Base-by-base conservation (phyloP, 2,329 filamentous ascomycete genomes). In the Biscogniauxia mediterranea region DNA sequence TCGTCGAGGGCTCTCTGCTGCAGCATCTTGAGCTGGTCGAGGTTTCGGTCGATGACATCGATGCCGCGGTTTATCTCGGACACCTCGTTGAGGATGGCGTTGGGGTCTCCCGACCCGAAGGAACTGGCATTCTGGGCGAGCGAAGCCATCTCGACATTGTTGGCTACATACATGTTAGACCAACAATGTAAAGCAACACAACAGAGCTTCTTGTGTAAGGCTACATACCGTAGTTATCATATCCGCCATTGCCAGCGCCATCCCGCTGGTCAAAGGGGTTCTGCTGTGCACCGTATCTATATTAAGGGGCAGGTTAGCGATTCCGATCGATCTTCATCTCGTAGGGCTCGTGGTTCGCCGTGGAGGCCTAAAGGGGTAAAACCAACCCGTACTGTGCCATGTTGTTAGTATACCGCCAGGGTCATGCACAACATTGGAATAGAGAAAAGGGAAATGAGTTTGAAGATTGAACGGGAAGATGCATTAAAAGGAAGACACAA, bases 31-130 rank as follows among this genome's bases (percentile, higher is more conserved):
- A 97, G 85, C 71, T 90, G 85, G 66, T 87, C 83, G 38, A 96
- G 85, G 69, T 90, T 90, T 64, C 79, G 78, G 71, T 93, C 87
- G 71, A 97, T 86, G 61, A 87, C 81, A 64, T 90, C 85, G 71
- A 97, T 90, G 51, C 88, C 89, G 61, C 85, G 81, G 74, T 93
- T 89, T 74, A 97, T 90, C 53, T 91, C 87, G 61, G 87, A 85
- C 78, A 92, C 95, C 75, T 95, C 89, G 78, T 96, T 92, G 62
- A 97, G 84, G 68, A 96, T 90, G 60, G 85, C 85, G 73, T 92
- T 93, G 52, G 90, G 87, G 75, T 93, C 86, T 68, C 77, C 70
- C 55, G 75, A 74, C 50, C 74, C 81, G 57, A 82, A 81, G 55
- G 77, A 76, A 56, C 78, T 71, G 55, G 78, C 80, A 62, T 82